Conservation (phyloP, 108 stramenopile genomes). For the Conticribra guillardii region DNA sequence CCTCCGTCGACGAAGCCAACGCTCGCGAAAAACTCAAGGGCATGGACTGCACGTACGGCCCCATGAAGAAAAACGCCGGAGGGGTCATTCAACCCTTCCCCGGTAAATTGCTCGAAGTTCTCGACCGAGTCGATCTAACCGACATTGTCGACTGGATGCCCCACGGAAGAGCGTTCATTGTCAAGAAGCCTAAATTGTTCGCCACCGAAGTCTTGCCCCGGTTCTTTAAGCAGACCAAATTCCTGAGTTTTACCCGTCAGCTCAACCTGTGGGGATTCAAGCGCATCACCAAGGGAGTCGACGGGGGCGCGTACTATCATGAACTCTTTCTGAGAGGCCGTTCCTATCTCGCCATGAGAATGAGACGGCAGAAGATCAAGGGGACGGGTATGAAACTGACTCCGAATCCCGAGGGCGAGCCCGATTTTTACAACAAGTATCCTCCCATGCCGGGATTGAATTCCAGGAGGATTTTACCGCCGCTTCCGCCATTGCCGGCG, state of each 20-base stretch:
- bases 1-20: conserved; percentile 13
- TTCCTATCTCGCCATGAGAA: conserved; percentile 53
- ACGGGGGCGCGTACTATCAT: conserved; percentile 67
- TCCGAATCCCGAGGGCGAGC: conserved; percentile 60
- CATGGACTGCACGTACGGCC: conserved; percentile 47
- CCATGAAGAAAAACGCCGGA: conserved; percentile 57
- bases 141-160: conserved; percentile 63
- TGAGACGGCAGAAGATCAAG: conserved; percentile 62
- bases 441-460: conserved; percentile 26
- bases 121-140: conserved; percentile 43
- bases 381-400: conserved; percentile 65
- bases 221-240: conserved; percentile 83
- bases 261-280: conserved; percentile 87
- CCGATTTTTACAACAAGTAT: conserved; percentile 45
- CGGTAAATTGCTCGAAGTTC: conserved; percentile 51
- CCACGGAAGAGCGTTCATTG: conserved; percentile 69
- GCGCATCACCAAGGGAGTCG: conserved; percentile 62
- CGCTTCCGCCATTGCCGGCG: conserved; percentile 32
- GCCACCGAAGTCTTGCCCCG: conserved; percentile 55
- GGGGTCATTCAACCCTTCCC: conserved; percentile 61
- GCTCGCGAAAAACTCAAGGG: conserved; percentile 28
- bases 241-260: conserved; percentile 77
- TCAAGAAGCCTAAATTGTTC: conserved; percentile 71
- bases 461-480: conserved; percentile 13
- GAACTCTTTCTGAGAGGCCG: conserved; percentile 63